Percentiles rank a stretch among this genome's conserved stretches.
These are phyloP conservation scores for Bimuria novae-zelandiae DNA, from an alignment of 2,329 filamentous ascomycete species.

Conservation along the genomic window DNA sequence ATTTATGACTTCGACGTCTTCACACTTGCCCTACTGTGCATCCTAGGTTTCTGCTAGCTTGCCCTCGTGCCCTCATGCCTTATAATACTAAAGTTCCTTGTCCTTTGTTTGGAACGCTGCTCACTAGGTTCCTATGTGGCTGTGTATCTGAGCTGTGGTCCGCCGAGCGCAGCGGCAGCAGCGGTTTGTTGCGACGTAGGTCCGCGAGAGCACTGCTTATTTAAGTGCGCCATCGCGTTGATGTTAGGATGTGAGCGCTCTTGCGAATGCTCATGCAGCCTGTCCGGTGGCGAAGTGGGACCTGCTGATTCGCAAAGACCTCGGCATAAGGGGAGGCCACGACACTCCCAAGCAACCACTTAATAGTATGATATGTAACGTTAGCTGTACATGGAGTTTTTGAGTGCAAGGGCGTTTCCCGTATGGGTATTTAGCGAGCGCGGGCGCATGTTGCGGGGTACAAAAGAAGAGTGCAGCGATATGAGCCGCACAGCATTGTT, in stretches of 20 bases:
- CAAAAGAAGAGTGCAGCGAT: background rate
- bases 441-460: background rate
- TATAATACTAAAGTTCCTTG: background rate
- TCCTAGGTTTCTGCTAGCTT: background rate
- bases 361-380: background rate
- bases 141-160: too few relatives aligned
- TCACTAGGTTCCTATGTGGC: background rate
- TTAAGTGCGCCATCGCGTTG: too few relatives aligned
- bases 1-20: background rate
- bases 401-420: background rate
- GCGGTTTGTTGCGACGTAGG: too few relatives aligned
- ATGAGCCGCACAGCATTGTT: background rate
- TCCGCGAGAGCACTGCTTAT: too few relatives aligned
- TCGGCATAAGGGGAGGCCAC: too few relatives aligned
- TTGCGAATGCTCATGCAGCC: too few relatives aligned
- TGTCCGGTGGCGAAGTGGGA: too few relatives aligned
- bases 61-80: background rate
- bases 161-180: too few relatives aligned
- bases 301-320: too few relatives aligned
- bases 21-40: background rate
- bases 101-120: background rate
- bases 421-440: background rate
- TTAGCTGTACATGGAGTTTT: background rate
- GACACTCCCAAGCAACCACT: too few relatives aligned
- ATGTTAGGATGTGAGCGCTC: too few relatives aligned